Percentiles rank a stretch among this genome's conserved stretches.
Conservation (phyloP, 441 rosid species). For the Dalechampia spathulata region DNA sequence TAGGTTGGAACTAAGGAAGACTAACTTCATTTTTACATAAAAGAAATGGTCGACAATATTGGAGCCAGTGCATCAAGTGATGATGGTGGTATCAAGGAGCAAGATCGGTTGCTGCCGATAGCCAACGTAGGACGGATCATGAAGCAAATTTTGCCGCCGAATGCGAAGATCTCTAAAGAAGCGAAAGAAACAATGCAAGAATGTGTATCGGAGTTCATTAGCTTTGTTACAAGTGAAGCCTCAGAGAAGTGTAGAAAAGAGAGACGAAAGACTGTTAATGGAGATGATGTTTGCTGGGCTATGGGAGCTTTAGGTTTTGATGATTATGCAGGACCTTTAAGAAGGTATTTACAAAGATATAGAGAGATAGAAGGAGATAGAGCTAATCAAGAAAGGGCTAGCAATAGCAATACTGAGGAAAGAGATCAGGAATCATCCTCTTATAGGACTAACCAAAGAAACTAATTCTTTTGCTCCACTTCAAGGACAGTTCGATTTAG, state of each 20-base stretch:
- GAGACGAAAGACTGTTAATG: constrained; percentile 73
- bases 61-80: no score
- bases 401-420: constrained; percentile 7
- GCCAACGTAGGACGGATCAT: constrained; percentile 78
- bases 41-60: no score
- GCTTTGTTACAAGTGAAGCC: constrained; percentile 80
- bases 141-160: constrained; percentile 73
- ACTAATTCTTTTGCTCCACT: no score
- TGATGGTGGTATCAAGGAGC: constrained; percentile 50
- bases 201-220: constrained; percentile 81
- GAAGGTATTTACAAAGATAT: constrained; percentile 41
- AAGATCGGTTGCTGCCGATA: constrained; percentile 72
- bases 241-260: constrained; percentile 73
- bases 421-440: no score
- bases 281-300: constrained; percentile 86
- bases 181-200: constrained; percentile 85
- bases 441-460: no score
- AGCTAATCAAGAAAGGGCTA: constrained; percentile 28
- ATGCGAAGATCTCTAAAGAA: constrained; percentile 75
- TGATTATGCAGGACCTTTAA: constrained; percentile 57
- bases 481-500: no score
- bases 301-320: constrained; percentile 67
- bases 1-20: no score
- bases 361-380: constrained; percentile 62
- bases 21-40: no score